Base-by-base conservation (phyloP, 257 asterid species). In the Fraxinus americana region DNA sequence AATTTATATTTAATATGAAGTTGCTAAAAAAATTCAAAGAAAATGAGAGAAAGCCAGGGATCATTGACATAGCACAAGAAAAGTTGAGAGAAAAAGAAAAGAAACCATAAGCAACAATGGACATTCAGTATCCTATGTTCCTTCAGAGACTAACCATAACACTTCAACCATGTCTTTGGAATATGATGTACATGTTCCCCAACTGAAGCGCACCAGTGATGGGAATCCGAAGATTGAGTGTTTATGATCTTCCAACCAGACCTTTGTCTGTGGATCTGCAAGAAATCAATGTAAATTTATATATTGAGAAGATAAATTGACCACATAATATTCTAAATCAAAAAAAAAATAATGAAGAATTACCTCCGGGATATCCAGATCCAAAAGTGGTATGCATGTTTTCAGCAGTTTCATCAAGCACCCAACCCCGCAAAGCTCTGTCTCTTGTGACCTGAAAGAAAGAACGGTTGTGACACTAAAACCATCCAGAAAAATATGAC, bases 351-450 rank as follows among this genome's bases (percentile, higher is more conserved):
- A 54, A 30, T 35, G 69, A 21, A 12, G 81, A 38, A 39, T 75
- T 77, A 93, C 99, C 99, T 83, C 97, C 98, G 41, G 99, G 99
- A 79, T 95, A 95, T 70, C 99, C 99, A 21, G 97, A 95, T 78
- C 98, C 99, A 34, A 93, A 95, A 82, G 80, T 90, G 81, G 86
- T 87, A 71, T 90, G 92, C 84, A 92, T 79, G 84, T 82, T 82
- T 74, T 86, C 97, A 67, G 88, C 92, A 82, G 96, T 86, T 85
- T 95, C 99, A 67, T 91, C 96, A 59, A 92, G 86, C 76, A 76
- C 86, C 99, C 99, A 95, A 72, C 83, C 88, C 48, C 91, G 87
- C 84, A 95, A 83, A 72, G 97, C 96, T 86, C 97, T 85, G 77
- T 95, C 98, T 82, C 99, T 91, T 61, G 98, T 93, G 50, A 95